Base-by-base conservation (phyloP, 2,329 filamentous ascomycete genomes). In the Pseudopithomyces chartarum region DNA sequence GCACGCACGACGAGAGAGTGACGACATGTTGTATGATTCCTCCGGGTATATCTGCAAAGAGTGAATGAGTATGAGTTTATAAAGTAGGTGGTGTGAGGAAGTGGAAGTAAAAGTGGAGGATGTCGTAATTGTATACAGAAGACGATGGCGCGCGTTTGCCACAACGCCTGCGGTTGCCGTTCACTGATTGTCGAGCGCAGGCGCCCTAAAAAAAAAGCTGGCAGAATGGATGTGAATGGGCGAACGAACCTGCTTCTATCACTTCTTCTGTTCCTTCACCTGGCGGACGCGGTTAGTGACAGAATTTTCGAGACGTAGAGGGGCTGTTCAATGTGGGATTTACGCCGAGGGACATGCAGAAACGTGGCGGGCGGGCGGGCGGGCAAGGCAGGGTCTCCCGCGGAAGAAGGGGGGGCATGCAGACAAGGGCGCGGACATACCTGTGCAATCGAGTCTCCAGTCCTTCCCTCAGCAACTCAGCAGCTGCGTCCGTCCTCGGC, bases 1-100 rank as follows among this genome's bases (percentile, higher is more conserved):
- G 76, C 81, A 83, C 61, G 81, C 81, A 64, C 81, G 79, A 67
- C 81, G 80, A 66, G 80, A 80, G 61, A 83, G 79, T 61, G 80
- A 82, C 67, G 80, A 82, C 80, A 82, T 82, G 55, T 65, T 79
- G 55, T 64, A 74, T 55, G 56, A n/a, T 58, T 73, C 68, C 69
- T 73, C 70, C 65, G 53, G 60, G 58, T 66, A 62, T 52, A 61
- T 69, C 67, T 74, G 56, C 22, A 38, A 19, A 17, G 10, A 34
- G 34, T 11, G 54, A 55, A 57, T 73, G 48, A 70, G 71, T 63
- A 66, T 58, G 39, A 2, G 5, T 17, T 47, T 26, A 47, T 49
- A 49, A 56, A 58, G 57, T 26, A 61, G 57, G 55, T 39, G 47
- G 43, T 46, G 46, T 55, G 58, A 44, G 43, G 52, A 47, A 52